Evolutionary conservation across 805 yeast genomes (phyloP).

Genomic region (Isabelozyma rhagii): DNA sequence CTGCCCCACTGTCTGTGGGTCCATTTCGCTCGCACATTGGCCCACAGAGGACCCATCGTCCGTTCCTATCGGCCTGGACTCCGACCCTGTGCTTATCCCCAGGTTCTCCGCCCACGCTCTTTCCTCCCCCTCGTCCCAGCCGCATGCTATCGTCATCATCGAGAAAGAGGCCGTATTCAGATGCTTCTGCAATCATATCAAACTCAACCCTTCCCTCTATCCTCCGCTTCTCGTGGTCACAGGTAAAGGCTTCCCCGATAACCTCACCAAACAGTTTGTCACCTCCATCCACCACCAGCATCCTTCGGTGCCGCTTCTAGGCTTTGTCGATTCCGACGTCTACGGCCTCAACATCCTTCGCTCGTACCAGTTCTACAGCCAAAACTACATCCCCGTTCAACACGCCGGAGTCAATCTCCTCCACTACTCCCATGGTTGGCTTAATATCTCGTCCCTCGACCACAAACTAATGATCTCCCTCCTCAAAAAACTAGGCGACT

Average conservation of each 20-base stretch:
- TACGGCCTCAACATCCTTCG: slow-evolving; percentile 55
- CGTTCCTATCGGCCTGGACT: background rate
- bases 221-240: slow-evolving; percentile 39
- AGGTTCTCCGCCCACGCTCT: background rate
- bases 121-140: background rate
- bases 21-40: background rate
- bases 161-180: slow-evolving; percentile 43
- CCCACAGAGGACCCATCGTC: background rate
- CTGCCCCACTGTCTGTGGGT: too few relatives aligned
- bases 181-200: slow-evolving; percentile 22
- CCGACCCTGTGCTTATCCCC: background rate
- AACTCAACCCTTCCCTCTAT: background rate
- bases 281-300: slow-evolving; percentile 14
- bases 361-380: slow-evolving; percentile 26
- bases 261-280: slow-evolving; percentile 45
- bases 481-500: background rate
- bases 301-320: slow-evolving; percentile 38
- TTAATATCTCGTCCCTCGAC: slow-evolving; percentile 18
- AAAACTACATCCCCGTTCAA: background rate
- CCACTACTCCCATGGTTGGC: slow-evolving; percentile 32
- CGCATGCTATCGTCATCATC: slow-evolving; percentile 18
- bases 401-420: slow-evolving; percentile 37
- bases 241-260: slow-evolving; percentile 69
- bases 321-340: slow-evolving; percentile 62
- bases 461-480: slow-evolving; percentile 12